Percentiles rank a stretch among this genome's conserved stretches.
These are phyloP conservation scores for Chlorella sp. DNA, from an alignment of 139 green algal species.

Conservation along the genomic window DNA sequence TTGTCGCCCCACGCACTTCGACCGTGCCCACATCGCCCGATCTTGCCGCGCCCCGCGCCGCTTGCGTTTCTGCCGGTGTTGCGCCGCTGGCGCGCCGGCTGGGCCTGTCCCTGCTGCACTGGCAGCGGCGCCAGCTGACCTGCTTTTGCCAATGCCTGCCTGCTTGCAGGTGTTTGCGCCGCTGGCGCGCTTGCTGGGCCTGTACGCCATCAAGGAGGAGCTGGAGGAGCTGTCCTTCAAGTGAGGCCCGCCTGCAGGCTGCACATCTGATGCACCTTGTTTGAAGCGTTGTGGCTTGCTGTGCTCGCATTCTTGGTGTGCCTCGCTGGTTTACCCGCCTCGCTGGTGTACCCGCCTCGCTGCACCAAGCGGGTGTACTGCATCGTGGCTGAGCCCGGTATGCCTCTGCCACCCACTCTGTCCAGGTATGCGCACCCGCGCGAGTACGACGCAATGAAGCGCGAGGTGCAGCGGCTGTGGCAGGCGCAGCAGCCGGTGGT, in stretches of 20 bases:
- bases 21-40: no score
- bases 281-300: neutral
- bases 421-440: slow-evolving; percentile 43
- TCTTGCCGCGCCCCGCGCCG: no score
- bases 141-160: neutral
- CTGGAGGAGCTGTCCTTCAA: slow-evolving; percentile 87
- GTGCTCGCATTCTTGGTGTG: neutral
- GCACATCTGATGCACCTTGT: neutral
- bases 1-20: no score
- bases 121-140: neutral
- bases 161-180: slow-evolving; percentile 81
- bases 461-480: slow-evolving; percentile 31
- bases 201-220: slow-evolving; percentile 91
- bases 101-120: neutral
- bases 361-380: no score
- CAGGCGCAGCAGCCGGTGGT: slow-evolving; percentile 44
- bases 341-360: neutral
- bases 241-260: slow-evolving; percentile 35
- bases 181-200: slow-evolving; percentile 83
- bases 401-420: neutral
- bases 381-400: no score
- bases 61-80: no score
- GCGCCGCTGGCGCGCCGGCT: no score
- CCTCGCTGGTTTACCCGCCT: neutral
- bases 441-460: slow-evolving; percentile 36